Evolutionary conservation across 2,329 filamentous ascomycete species (phyloP).

Genomic region (Aspergillus persii): DNA sequence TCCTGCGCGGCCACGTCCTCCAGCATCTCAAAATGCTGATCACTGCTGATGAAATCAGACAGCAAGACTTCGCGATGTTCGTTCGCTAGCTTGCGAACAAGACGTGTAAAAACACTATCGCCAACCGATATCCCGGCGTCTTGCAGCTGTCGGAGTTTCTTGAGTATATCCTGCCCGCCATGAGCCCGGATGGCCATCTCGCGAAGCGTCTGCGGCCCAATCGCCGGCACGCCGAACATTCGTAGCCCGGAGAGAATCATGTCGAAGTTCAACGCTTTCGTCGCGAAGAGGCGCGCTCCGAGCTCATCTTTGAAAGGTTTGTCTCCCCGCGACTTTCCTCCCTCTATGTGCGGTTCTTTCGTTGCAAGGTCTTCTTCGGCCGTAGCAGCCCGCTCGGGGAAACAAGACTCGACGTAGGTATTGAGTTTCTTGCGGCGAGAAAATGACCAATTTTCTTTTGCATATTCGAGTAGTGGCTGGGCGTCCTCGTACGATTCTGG

Average conservation of each 20-base stretch:
- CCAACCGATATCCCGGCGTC: constrained; percentile 62
- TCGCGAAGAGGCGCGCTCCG: constrained; percentile 79
- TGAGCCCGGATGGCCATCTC: constrained; percentile 69
- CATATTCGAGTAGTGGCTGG: constrained; percentile 41
- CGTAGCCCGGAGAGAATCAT: constrained; percentile 68
- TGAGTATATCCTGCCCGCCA: constrained; percentile 55
- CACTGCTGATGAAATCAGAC: constrained; percentile 53
- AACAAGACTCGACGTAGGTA: constrained; percentile 20
- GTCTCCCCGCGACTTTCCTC: constrained; percentile 18
- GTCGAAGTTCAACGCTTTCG: constrained; percentile 69
- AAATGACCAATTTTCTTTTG: constrained; percentile 30
- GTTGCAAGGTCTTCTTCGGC: constrained; percentile 13
- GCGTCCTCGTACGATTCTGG: constrained; percentile 39
- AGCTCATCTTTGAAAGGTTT: constrained; percentile 65
- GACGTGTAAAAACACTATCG: constrained; percentile 62
- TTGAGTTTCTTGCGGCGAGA: constrained; percentile 25
- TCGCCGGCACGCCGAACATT: constrained; percentile 66
- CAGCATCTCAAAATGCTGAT: constrained; percentile 64
- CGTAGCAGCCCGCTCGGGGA: constrained; percentile 6
- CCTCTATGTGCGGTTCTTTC: neutral
- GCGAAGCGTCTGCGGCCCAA: constrained; percentile 75
- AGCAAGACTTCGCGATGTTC: constrained; percentile 55
- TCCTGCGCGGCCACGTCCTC: constrained; percentile 57
- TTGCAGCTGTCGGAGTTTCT: constrained; percentile 61
- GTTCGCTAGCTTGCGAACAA: constrained; percentile 63